These are phyloP conservation scores for Kodamaea neixiangensis DNA, from an alignment of 805 yeast species.

Conservation along the genomic window DNA sequence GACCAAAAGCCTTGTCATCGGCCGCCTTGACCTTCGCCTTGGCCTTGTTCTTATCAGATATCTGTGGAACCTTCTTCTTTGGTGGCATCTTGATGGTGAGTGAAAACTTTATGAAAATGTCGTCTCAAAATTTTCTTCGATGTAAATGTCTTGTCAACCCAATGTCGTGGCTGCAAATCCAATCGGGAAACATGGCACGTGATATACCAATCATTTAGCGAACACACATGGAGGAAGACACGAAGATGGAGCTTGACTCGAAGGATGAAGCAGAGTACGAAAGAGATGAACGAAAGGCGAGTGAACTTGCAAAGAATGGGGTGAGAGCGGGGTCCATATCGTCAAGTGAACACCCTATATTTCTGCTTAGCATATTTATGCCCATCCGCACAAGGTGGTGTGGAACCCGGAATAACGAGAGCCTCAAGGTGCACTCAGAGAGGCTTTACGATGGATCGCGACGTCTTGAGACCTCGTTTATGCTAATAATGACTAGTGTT, in stretches of 20 bases:
- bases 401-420: background rate
- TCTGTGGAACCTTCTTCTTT: conserved; percentile 63
- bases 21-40: conserved; percentile 63
- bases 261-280: background rate
- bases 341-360: background rate
- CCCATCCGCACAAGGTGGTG: background rate
- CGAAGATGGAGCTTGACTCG: no score
- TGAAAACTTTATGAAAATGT: conserved; percentile 3
- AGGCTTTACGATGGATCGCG: background rate
- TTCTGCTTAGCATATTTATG: background rate
- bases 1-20: conserved; percentile 90
- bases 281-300: background rate
- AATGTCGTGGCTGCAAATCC: conserved; percentile 5
- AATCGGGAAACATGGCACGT: no score
- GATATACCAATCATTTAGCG: background rate
- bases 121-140: conserved; percentile 1
- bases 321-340: background rate
- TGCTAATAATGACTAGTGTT: background rate
- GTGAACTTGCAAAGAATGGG: background rate
- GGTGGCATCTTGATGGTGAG: conserved; percentile 63
- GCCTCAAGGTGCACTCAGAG: background rate
- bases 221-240: background rate
- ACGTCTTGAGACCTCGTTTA: background rate
- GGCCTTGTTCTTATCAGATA: conserved; percentile 61
- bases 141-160: background rate